A percentile compares a stretch with the other conserved stretches of the same genome.
Conservation (phyloP, 2,329 filamentous ascomycete species). For the Cercospora sojina region DNA sequence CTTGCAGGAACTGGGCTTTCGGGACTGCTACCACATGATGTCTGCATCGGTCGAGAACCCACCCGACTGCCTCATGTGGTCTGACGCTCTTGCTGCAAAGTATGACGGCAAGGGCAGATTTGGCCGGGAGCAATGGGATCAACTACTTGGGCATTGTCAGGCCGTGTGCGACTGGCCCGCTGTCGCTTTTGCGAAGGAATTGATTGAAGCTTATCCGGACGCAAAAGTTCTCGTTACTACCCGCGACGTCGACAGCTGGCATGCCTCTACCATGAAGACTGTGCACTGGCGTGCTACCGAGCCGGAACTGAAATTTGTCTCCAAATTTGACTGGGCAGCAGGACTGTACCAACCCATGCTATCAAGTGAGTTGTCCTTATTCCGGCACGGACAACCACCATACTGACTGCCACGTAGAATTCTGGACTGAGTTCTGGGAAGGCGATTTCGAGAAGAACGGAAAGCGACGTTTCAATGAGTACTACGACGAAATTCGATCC, state of each 20-base stretch:
- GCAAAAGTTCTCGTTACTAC: conserved; percentile 70
- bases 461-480: conserved; percentile 61
- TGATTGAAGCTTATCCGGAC: conserved; percentile 70
- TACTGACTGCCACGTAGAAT: conserved; percentile 43
- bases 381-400: not conserved
- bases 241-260: conserved; percentile 65
- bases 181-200: conserved; percentile 65
- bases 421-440: conserved; percentile 67
- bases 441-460: conserved; percentile 65
- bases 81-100: conserved; percentile 64
- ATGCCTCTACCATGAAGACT: conserved; percentile 63
- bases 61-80: conserved; percentile 67
- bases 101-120: conserved; percentile 62
- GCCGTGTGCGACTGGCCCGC: conserved; percentile 70
- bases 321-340: conserved; percentile 61
- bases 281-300: conserved; percentile 67
- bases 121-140: conserved; percentile 66
- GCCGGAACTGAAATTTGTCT: conserved; percentile 57
- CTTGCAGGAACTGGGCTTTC: conserved; percentile 64
- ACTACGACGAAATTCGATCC: conserved; percentile 54
- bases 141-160: conserved; percentile 63
- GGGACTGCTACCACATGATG: conserved; percentile 74
- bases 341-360: conserved; percentile 70
- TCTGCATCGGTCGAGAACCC: conserved; percentile 67
- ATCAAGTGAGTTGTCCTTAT: conserved; percentile 43